phyloP scores from a whole-genome alignment of 768 basidiomycete genomes.

The Sistotremastrum niveocremeum region DNA sequence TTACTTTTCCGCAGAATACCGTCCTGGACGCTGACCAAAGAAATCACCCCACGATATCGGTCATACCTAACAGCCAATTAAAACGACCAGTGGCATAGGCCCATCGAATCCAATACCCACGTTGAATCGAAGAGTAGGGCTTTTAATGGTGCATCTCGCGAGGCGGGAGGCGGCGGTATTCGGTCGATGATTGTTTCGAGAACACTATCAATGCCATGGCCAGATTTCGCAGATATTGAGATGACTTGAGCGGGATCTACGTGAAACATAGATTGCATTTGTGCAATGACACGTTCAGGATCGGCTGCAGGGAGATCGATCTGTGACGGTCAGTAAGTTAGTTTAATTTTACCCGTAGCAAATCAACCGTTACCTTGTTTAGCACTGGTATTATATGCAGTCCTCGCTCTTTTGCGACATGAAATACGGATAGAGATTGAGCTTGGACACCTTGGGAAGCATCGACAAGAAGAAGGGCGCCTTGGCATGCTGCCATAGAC shows the following conservation, averaged over 20 bases:
- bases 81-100: slow-evolving; percentile 5
- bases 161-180: slow-evolving; percentile 67
- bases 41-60: slow-evolving; percentile 91
- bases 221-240: slow-evolving; percentile 85
- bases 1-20: slow-evolving; percentile 75
- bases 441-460: slow-evolving; percentile 98
- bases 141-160: slow-evolving; percentile 42
- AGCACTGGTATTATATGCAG: slow-evolving; percentile 80
- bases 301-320: slow-evolving; percentile 88
- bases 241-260: slow-evolving; percentile 64
- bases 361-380: slow-evolving; percentile 53
- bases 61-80: slow-evolving; percentile 53
- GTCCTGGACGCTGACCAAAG: slow-evolving; percentile 67
- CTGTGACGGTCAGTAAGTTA: slow-evolving; percentile 23
- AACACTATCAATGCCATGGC: slow-evolving; percentile 65
- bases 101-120: slow-evolving; percentile 30
- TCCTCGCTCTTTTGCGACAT: slow-evolving; percentile 70
- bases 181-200: slow-evolving; percentile 70
- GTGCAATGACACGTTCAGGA: slow-evolving; percentile 63
- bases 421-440: slow-evolving; percentile 91
- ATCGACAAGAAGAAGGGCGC: slow-evolving; percentile 75
- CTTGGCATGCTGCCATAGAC: slow-evolving; percentile 86
- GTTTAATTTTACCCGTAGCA: not conserved
- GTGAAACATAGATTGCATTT: slow-evolving; percentile 75
- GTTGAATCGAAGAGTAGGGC: slow-evolving; percentile 90